phyloP scores from a whole-genome alignment of 148 eudicot species.

The Chenopodium formosanum region DNA sequence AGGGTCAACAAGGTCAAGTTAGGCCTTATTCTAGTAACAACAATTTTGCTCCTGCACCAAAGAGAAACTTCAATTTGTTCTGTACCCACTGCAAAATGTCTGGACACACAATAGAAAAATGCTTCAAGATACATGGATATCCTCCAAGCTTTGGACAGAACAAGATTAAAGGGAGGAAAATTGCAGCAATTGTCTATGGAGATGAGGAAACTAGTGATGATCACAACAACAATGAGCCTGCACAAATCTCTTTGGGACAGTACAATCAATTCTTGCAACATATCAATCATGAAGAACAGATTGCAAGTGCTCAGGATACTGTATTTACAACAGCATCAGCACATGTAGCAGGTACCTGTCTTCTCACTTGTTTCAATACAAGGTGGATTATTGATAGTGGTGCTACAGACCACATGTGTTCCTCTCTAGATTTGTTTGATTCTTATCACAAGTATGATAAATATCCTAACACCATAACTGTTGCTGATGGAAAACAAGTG shows the following conservation, averaged over 20 bases:
- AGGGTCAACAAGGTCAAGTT: not conserved
- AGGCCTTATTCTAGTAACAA: not conserved
- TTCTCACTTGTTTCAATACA: not conserved
- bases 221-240: not conserved
- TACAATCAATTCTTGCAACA: not conserved
- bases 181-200: not conserved
- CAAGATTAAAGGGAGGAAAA: not conserved
- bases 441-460: too few relatives aligned
- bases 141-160: not conserved
- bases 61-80: not conserved
- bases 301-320: fast-evolving
- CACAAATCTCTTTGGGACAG: not conserved
- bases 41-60: fast-evolving
- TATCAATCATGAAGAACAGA: not conserved
- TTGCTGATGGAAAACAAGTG: too few relatives aligned
- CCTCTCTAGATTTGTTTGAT: too few relatives aligned
- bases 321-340: too few relatives aligned
- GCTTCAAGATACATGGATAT: not conserved
- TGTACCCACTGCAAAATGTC: not conserved
- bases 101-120: not conserved
- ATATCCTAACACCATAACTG: too few relatives aligned
- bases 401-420: not conserved
- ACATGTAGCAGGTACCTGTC: not conserved
- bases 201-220: not conserved
- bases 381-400: not conserved